Conservation (phyloP, 2,329 filamentous ascomycete genomes). For the Monosporascus sp. region DNA sequence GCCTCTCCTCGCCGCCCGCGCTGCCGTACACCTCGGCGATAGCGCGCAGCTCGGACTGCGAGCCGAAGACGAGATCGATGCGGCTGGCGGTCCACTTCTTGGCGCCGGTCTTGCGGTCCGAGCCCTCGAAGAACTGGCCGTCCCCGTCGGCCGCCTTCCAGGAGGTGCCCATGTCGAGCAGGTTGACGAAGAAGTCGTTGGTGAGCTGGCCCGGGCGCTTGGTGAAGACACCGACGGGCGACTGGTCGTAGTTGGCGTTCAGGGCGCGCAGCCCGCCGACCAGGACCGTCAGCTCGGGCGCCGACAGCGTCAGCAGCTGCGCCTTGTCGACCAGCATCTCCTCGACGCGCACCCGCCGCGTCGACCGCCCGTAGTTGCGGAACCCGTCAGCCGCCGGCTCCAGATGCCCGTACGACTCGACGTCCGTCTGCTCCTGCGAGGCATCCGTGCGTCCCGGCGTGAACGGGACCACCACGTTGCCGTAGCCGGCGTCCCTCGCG, state of each 20-base stretch:
- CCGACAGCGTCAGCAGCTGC: constrained; percentile 63
- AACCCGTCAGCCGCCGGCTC: constrained; percentile 70
- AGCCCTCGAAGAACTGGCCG: constrained; percentile 57
- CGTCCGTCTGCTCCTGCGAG: constrained; percentile 66
- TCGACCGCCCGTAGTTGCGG: constrained; percentile 70
- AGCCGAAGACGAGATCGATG: constrained; percentile 65
- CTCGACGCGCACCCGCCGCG: constrained; percentile 58
- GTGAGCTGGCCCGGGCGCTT: constrained; percentile 62
- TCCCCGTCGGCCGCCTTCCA: constrained; percentile 55
- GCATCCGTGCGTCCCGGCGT: constrained; percentile 69
- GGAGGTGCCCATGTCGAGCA: constrained; percentile 60
- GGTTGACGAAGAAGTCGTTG: constrained; percentile 79
- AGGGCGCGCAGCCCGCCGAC: constrained; percentile 68
- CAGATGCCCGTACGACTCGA: constrained; percentile 57
- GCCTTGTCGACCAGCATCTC: constrained; percentile 69
- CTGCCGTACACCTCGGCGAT: constrained; percentile 65
- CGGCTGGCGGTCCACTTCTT: constrained; percentile 68
- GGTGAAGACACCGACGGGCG: constrained; percentile 63
- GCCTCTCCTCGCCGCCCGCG: constrained; percentile 55
- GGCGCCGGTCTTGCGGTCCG: constrained; percentile 59
- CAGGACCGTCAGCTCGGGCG: constrained; percentile 66
- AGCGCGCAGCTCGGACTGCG: constrained; percentile 69
- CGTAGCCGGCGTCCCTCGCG: constrained; percentile 40
- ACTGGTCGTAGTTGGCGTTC: constrained; percentile 67
- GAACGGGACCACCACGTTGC: constrained; percentile 62